Evolutionary conservation across 345 rosid genomes (phyloP).

Genomic region (Populus davidiana): DNA sequence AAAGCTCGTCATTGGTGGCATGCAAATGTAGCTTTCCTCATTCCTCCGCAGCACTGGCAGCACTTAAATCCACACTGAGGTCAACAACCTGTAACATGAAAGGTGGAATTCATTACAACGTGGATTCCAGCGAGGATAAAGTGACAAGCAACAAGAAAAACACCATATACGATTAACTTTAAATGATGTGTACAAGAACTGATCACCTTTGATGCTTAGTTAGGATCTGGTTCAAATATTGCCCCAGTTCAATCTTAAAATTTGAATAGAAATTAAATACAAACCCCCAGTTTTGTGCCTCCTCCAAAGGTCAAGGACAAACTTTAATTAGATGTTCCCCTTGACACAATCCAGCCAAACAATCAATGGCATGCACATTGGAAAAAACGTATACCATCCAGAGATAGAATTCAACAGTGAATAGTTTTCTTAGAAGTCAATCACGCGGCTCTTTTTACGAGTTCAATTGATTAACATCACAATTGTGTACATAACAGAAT

Average conservation of each 20-base stretch:
- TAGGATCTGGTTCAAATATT: background rate
- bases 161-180: background rate
- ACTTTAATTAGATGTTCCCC: background rate
- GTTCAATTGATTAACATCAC: background rate
- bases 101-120: no score
- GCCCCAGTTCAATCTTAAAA: background rate
- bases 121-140: background rate
- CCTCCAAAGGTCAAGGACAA: background rate
- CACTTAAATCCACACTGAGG: constrained; percentile 83
- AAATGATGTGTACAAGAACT: background rate
- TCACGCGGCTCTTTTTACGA: background rate
- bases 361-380: background rate
- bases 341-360: background rate
- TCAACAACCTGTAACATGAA: constrained; percentile 57
- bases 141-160: background rate
- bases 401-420: background rate
- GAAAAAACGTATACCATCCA: background rate
- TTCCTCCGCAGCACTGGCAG: constrained; percentile 90
- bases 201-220: background rate
- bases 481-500: background rate
- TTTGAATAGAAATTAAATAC: background rate
- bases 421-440: background rate
- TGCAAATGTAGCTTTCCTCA: constrained; percentile 29
- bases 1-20: background rate
- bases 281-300: background rate